Evolutionary conservation across 176 grass and related monocot species (phyloP).

Genomic region (Avena eriantha): DNA sequence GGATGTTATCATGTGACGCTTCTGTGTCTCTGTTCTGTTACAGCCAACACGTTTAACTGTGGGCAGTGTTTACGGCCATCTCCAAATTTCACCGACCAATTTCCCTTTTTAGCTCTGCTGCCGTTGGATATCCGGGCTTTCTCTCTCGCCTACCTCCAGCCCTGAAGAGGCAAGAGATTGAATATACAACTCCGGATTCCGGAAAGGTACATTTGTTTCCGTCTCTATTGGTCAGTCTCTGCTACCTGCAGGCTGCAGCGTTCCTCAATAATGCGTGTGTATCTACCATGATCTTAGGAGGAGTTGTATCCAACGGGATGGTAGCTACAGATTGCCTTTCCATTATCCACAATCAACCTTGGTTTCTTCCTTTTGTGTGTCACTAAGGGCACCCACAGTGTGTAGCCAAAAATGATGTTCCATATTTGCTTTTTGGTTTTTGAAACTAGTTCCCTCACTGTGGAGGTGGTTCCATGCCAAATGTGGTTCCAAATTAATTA

Average conservation of each 20-base stretch:
- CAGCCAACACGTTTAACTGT: not conserved
- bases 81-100: not conserved
- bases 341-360: not conserved
- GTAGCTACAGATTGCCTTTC: not conserved
- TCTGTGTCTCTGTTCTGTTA: conserved; percentile 22
- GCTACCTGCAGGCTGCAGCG: not conserved
- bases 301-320: not conserved
- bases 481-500: no score
- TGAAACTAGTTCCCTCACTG: no score
- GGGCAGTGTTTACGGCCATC: not conserved
- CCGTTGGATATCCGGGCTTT: not conserved
- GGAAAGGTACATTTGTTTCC: not conserved
- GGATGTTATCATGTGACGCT: conserved; percentile 33
- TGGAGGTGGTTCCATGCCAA: no score
- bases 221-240: not conserved
- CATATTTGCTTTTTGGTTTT: no score
- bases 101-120: conserved; percentile 17
- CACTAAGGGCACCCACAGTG: no score
- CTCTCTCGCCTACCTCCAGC: not conserved
- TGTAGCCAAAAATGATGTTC: no score
- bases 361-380: not conserved
- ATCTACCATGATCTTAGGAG: not conserved
- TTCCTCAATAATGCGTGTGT: not conserved
- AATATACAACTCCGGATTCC: conserved; percentile 16
- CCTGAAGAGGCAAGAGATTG: not conserved